A percentile compares a stretch with the other conserved stretches of the same genome.
These are phyloP conservation scores for Lepiota brunneoincarnata DNA, from an alignment of 768 basidiomycete genomes.

Conservation along the genomic window DNA sequence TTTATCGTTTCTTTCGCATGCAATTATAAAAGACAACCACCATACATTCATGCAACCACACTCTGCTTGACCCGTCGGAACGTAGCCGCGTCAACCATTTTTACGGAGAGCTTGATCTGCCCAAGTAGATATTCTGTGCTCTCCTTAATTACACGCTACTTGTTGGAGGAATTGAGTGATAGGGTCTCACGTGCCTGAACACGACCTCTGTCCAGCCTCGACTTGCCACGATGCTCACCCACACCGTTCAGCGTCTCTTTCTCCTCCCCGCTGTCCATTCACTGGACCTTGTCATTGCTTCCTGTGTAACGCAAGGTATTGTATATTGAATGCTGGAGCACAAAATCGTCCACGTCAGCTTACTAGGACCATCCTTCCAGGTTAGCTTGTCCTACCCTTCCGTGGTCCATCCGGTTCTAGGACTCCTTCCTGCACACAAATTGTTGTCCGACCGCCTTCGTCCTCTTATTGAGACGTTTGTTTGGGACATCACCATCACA, in stretches of 20 bases:
- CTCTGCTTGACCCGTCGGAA: too few species aligned
- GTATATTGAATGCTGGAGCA: not conserved
- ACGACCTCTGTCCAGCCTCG: not conserved
- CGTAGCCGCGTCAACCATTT: too few species aligned
- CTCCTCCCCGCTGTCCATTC: not conserved
- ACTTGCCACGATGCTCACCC: slow-evolving; percentile 7
- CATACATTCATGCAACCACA: not conserved
- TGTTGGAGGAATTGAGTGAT: too few species aligned
- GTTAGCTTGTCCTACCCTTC: too few species aligned
- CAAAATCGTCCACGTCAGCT: too few species aligned
- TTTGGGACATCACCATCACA: not conserved
- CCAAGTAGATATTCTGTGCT: too few species aligned
- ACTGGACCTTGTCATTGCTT: not conserved
- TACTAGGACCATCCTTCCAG: too few species aligned
- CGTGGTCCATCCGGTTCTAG: too few species aligned
- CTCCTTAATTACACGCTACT: too few species aligned
- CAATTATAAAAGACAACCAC: slow-evolving; percentile 6
- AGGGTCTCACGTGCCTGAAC: slow-evolving; percentile 6
- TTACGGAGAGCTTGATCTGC: too few species aligned
- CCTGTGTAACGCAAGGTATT: not conserved
- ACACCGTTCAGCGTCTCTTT: not conserved
- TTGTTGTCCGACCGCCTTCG: not conserved
- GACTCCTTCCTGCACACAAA: not conserved
- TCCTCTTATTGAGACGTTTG: not conserved
- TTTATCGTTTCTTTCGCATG: slow-evolving; percentile 10